Evolutionary conservation across 2,329 filamentous ascomycete species (phyloP).

Genomic region (Berkeleyomyces basicola): DNA sequence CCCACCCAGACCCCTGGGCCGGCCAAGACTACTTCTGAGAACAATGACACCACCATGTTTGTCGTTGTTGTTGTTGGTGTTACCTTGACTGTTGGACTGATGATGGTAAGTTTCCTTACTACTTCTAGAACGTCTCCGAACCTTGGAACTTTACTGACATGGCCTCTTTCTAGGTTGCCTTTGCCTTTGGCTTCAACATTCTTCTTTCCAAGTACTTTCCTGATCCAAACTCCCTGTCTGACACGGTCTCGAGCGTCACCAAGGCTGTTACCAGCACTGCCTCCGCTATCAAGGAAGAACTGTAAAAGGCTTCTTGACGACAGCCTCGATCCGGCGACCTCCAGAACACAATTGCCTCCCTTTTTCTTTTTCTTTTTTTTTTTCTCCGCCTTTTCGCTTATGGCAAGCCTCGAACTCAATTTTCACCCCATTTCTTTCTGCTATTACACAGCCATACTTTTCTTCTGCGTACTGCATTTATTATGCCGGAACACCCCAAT

Average conservation of each 20-base stretch:
- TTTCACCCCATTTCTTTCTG: not conserved
- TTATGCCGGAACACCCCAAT: not conserved
- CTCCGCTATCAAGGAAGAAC: slow-evolving; percentile 9
- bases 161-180: slow-evolving; percentile 4
- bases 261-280: not conserved
- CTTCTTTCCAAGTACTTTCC: slow-evolving; percentile 11
- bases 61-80: slow-evolving; percentile 47
- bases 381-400: not conserved
- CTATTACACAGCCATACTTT: not conserved
- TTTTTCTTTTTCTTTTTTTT: slow-evolving; percentile 4
- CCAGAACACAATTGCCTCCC: not conserved
- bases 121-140: not conserved
- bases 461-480: slow-evolving; percentile 4
- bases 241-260: not conserved
- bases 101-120: slow-evolving; percentile 52
- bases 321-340: not conserved
- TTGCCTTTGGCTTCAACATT: slow-evolving; percentile 12
- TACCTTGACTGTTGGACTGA: slow-evolving; percentile 50
- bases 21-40: slow-evolving; percentile 27
- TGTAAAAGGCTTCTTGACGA: slow-evolving; percentile 1
- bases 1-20: slow-evolving; percentile 59
- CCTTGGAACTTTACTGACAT: not conserved
- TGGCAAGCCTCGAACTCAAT: not conserved
- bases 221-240: not conserved
- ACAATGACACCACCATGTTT: slow-evolving; percentile 49